Base-by-base conservation (phyloP, 1,284 basidiomycete species). In the Ceratobasidium sp. region DNA sequence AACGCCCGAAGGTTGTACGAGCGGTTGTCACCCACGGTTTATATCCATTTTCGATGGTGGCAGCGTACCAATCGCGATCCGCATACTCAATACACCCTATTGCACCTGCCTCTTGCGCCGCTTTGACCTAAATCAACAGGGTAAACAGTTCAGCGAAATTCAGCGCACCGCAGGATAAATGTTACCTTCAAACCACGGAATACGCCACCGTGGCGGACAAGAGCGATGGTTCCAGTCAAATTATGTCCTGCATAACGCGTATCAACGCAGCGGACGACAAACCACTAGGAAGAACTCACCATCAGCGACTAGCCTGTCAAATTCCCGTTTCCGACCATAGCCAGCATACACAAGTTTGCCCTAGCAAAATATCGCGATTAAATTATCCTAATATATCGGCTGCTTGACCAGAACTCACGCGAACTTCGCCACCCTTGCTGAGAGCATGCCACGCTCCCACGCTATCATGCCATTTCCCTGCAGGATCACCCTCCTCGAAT, bases 61-160 rank as follows among this genome's bases (percentile, higher is more conserved):
- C 91, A 54, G 87, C 95, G 81, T 99, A 95, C 81, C 98, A 95
- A 69, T 90, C 90, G 15, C 94, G 93, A 84, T 99, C 97, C 13
- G 90, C 90, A 85, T 95, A 99, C 80, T 98, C 96, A 76, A 90
- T 80, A 52, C 82, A 82, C 11, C 82, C 70, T 44, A 84, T 78
- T 0, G 87, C 95, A 25, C 96, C 96, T 2, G 90, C 90, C 78
- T 96, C 94, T 81, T 95, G 88, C 1, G 96, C 95, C 0, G 91
- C 89, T 85, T 94, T 89, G 71, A 95, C 87, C 89, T 95, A 80
- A 54, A 17, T 9, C 52, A 61, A 43, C n/a, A 29, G n/a, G 15
- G 29, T 3, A 29, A 15, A 5, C 19, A 32, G 29, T 44, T 46
- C 22, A 43, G 25, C 3, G n/a, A 37, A 22, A 25, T 44, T 34